Conservation (phyloP, 75 land plant species). For the Pinus tabuliformis region DNA sequence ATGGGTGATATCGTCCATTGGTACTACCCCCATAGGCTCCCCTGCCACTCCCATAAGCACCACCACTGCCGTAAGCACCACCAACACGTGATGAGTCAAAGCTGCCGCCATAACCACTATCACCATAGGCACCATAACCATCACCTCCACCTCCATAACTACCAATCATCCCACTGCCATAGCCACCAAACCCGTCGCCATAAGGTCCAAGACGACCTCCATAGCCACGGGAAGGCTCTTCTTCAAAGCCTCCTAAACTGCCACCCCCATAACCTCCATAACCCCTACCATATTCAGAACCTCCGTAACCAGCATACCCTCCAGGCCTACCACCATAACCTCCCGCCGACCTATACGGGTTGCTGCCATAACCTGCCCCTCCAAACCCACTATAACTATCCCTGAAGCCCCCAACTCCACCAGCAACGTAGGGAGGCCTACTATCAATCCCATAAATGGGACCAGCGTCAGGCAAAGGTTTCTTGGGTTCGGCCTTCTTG, state of each 20-base stretch:
- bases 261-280: slow-evolving; percentile 45
- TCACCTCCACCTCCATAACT: slow-evolving; percentile 46
- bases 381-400: slow-evolving; percentile 45
- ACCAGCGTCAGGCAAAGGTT: slow-evolving; percentile 9
- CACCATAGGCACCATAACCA: slow-evolving; percentile 53
- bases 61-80: slow-evolving; percentile 55
- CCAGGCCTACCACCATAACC: slow-evolving; percentile 26
- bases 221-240: slow-evolving; percentile 60
- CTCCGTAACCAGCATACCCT: slow-evolving; percentile 22
- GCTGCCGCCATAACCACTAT: slow-evolving; percentile 1
- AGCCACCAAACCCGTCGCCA: slow-evolving; percentile 17
- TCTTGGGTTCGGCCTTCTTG: slow-evolving; percentile 84
- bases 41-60: slow-evolving; percentile 53
- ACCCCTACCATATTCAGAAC: slow-evolving; percentile 25
- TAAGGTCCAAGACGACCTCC: slow-evolving; percentile 47
- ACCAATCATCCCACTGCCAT: slow-evolving; percentile 34
- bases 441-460: slow-evolving; percentile 23
- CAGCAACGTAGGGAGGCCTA: slow-evolving; percentile 9
- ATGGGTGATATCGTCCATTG: slow-evolving; percentile 85
- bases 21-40: slow-evolving; percentile 53
- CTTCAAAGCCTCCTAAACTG: slow-evolving; percentile 66
- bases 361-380: slow-evolving; percentile 2
- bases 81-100: slow-evolving; percentile 14
- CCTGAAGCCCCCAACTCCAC: slow-evolving; percentile 9
- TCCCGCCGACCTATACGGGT: slow-evolving; percentile 27